These are phyloP conservation scores for Chloranthus sessilifolius DNA, from an alignment of 164 flowering plant species.

Conservation along the genomic window DNA sequence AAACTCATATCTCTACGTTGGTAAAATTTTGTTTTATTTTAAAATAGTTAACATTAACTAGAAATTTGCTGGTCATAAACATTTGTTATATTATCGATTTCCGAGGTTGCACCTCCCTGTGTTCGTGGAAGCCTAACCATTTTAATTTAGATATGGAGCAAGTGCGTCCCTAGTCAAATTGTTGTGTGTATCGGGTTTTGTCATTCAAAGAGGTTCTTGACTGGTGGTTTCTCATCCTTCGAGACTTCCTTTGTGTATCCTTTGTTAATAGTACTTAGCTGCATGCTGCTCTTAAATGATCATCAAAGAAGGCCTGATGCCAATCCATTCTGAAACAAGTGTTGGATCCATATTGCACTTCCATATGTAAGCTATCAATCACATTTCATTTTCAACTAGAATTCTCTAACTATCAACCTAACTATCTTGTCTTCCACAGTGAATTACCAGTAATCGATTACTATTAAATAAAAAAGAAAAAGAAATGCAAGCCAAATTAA, in stretches of 20 bases:
- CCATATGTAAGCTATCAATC: constrained; percentile 39
- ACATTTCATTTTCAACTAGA: background rate
- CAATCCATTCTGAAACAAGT: constrained; percentile 42
- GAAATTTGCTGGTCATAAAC: too few species aligned
- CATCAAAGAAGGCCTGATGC: constrained; percentile 53
- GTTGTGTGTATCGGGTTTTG: constrained; percentile 41
- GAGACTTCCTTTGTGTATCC: constrained; percentile 70
- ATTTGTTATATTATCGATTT: background rate
- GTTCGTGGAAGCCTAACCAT: constrained; percentile 22
- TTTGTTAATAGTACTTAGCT: constrained; percentile 95
- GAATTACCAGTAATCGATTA: constrained; percentile 43
- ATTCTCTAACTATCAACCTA: background rate
- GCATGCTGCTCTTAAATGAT: constrained; percentile 31
- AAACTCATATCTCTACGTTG: too few species aligned
- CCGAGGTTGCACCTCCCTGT: constrained; percentile 45
- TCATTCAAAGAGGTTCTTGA: constrained; percentile 81
- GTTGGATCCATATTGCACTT: constrained; percentile 48
- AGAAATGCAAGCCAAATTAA: too few species aligned
- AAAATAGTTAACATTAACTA: too few species aligned
- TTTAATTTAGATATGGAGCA: constrained; percentile 73
- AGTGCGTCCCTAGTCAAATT: constrained; percentile 51
- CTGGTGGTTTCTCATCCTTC: constrained; percentile 72
- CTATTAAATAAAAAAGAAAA: too few species aligned
- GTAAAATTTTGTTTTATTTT: too few species aligned
- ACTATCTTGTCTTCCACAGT: constrained; percentile 24